Conservation (phyloP, 2,329 filamentous ascomycete species). For the Aspergillus brunneoviolaceus region DNA sequence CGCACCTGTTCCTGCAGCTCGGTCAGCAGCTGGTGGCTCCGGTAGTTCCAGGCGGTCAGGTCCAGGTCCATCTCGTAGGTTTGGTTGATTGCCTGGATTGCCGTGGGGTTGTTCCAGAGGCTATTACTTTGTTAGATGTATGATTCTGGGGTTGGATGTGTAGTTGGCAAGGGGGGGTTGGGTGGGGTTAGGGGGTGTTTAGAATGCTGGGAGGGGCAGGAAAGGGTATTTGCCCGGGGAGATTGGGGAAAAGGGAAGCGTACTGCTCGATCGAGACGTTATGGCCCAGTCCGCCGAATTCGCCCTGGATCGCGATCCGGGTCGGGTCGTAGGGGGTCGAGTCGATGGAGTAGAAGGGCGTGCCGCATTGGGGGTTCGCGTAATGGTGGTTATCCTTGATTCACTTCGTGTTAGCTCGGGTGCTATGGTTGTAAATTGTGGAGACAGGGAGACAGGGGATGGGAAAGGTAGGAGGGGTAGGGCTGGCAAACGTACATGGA, state of each 20-base stretch:
- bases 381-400: constrained; percentile 68
- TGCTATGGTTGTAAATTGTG: too few relatives aligned
- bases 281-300: constrained; percentile 69
- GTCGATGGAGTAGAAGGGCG: constrained; percentile 63
- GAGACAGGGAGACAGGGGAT: neutral
- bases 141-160: too few relatives aligned
- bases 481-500: constrained; percentile 34
- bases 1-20: constrained; percentile 53
- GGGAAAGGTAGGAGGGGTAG: neutral
- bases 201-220: too few relatives aligned
- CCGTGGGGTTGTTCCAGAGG: constrained; percentile 63
- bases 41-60: constrained; percentile 65
- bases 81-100: constrained; percentile 61
- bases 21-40: constrained; percentile 53
- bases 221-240: too few relatives aligned
- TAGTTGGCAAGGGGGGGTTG: too few relatives aligned
- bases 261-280: constrained; percentile 63
- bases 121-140: constrained; percentile 31
- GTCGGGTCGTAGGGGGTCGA: constrained; percentile 57
- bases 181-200: neutral
- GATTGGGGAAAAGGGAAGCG: constrained; percentile 22
- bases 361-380: constrained; percentile 68
- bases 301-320: constrained; percentile 68
- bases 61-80: constrained; percentile 66
- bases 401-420: neutral